Evolutionary conservation across 306 rosid species (phyloP).

Genomic region (Prunus armeniaca): DNA sequence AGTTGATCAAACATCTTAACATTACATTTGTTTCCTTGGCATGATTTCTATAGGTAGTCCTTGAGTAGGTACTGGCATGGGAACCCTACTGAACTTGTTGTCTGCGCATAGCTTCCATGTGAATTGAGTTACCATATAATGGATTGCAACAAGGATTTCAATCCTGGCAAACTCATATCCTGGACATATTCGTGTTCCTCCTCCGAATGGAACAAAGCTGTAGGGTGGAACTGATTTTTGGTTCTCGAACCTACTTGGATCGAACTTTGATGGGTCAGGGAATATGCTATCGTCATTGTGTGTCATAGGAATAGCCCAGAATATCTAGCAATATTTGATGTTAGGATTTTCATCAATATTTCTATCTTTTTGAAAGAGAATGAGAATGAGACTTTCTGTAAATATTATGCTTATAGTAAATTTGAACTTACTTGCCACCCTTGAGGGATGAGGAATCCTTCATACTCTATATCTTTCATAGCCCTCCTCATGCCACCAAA

Average conservation of each 20-base stretch:
- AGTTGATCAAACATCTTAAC: neutral
- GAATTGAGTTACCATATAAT: constrained; percentile 61
- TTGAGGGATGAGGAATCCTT: constrained; percentile 65
- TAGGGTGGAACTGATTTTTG: constrained; percentile 56
- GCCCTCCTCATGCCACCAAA: constrained; percentile 63
- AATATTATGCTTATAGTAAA: neutral
- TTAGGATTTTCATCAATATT: neutral
- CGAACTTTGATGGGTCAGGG: constrained; percentile 61
- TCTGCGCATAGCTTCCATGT: constrained; percentile 65
- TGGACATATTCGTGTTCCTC: constrained; percentile 68
- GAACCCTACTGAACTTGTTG: constrained; percentile 54
- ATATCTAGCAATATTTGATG: constrained; percentile 41
- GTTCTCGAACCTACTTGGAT: constrained; percentile 69
- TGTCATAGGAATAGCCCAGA: constrained; percentile 65
- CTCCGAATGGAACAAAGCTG: constrained; percentile 64
- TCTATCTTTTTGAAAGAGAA: too few relatives aligned
- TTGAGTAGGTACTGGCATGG: constrained; percentile 47
- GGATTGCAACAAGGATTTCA: constrained; percentile 61
- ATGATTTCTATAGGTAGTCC: constrained; percentile 52
- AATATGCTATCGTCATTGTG: constrained; percentile 63
- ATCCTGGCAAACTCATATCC: constrained; percentile 66
- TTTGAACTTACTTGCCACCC: constrained; percentile 80
- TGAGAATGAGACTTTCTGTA: neutral
- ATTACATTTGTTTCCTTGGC: constrained; percentile 29
- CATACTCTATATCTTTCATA: constrained; percentile 50